Evolutionary conservation across 1,139 yeast genomes (phyloP).

Genomic region (Candida smagusa): DNA sequence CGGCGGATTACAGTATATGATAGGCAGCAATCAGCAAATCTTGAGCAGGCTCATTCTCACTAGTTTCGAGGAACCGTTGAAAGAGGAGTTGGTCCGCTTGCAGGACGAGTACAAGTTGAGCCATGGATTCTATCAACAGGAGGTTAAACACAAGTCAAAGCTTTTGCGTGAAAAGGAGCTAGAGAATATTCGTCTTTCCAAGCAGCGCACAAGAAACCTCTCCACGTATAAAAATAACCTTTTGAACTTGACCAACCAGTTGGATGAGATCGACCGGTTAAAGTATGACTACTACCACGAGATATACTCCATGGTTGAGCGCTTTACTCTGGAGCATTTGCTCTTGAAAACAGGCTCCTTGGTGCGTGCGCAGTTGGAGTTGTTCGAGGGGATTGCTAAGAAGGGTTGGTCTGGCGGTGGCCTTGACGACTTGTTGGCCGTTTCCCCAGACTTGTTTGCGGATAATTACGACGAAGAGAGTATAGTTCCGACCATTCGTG

Average conservation of each 20-base stretch:
- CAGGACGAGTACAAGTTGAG: constrained; percentile 35
- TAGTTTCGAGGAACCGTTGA: constrained; percentile 57
- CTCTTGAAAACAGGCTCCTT: constrained; percentile 59
- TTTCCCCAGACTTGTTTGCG: constrained; percentile 53
- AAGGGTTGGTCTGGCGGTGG: constrained; percentile 92
- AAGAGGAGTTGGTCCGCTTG: constrained; percentile 40
- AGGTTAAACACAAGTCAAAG: constrained; percentile 49
- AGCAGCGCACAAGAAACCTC: constrained; percentile 56
- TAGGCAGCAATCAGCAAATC: constrained; percentile 76
- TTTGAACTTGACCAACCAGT: constrained; percentile 62
- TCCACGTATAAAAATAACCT: constrained; percentile 63
- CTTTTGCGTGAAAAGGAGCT: constrained; percentile 53
- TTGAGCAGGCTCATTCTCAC: constrained; percentile 54
- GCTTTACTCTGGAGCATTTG: constrained; percentile 45
- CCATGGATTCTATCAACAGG: constrained; percentile 52
- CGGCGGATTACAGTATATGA: constrained; percentile 73
- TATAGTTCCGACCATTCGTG: constrained; percentile 9
- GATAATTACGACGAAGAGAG: constrained; percentile 14
- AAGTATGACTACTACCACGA: constrained; percentile 73
- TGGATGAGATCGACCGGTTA: constrained; percentile 74
- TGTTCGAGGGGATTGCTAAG: constrained; percentile 75
- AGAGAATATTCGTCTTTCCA: constrained; percentile 54
- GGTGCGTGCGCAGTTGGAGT: constrained; percentile 75
- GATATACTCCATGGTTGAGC: constrained; percentile 51
- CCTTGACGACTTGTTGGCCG: constrained; percentile 59